Percentiles rank a stretch among this genome's conserved stretches.
phyloP scores from a whole-genome alignment of 2,329 filamentous ascomycete genomes.

The Trichoderma sp. region DNA sequence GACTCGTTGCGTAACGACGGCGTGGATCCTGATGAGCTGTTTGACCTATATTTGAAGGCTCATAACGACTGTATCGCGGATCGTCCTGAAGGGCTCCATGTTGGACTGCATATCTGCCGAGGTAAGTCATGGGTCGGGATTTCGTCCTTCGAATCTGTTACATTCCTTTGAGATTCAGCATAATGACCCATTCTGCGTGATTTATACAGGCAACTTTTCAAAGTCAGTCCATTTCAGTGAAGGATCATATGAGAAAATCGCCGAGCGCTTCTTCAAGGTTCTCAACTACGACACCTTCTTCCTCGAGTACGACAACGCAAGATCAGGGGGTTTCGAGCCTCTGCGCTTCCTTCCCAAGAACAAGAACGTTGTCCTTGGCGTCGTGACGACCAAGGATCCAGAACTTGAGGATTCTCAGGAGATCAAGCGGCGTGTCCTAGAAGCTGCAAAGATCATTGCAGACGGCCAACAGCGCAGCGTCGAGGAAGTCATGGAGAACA shows the following conservation, averaged over 20 bases:
- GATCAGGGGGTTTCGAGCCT: conserved; percentile 61
- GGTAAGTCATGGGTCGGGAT: conserved; percentile 27
- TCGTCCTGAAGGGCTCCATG: conserved; percentile 63
- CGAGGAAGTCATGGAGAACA: conserved; percentile 61
- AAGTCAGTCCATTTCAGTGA: conserved; percentile 62
- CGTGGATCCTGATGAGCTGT: conserved; percentile 59
- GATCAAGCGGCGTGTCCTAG: conserved; percentile 52
- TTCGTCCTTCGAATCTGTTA: no score
- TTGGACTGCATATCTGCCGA: conserved; percentile 64
- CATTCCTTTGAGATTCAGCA: no score
- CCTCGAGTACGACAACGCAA: conserved; percentile 58
- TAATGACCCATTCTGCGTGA: not conserved
- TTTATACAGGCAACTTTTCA: conserved; percentile 58
- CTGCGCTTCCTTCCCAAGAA: conserved; percentile 55
- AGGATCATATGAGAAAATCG: conserved; percentile 62
- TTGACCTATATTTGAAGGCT: conserved; percentile 67
- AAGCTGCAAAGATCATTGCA: conserved; percentile 64
- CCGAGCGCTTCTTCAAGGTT: conserved; percentile 56
- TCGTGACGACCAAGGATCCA: conserved; percentile 60
- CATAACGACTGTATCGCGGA: conserved; percentile 68
- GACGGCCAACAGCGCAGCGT: conserved; percentile 58
- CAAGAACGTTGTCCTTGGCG: conserved; percentile 61
- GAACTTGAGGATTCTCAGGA: conserved; percentile 53
- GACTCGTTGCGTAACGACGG: conserved; percentile 56
- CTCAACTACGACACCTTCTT: conserved; percentile 61